Conservation (phyloP, 2,329 filamentous ascomycete genomes). For the Diplodia seriata region DNA sequence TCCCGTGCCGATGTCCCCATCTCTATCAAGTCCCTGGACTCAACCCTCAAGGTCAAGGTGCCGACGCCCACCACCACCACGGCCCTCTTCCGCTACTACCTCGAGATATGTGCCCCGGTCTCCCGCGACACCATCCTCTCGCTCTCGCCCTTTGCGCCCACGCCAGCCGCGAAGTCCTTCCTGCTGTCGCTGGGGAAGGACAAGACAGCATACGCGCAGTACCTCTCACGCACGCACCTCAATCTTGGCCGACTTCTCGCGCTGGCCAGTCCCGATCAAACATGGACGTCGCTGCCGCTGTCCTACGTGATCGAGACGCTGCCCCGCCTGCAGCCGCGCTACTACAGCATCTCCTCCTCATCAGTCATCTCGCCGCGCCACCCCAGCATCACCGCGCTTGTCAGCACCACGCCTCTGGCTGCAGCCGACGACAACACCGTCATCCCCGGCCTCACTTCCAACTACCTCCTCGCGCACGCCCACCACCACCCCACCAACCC, state of each 20-base stretch:
- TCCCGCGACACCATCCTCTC: constrained; percentile 49
- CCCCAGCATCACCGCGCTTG: constrained; percentile 50
- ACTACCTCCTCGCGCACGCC: constrained; percentile 47
- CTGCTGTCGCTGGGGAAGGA: constrained; percentile 44
- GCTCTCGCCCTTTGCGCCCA: constrained; percentile 52
- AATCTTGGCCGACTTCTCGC: constrained; percentile 50
- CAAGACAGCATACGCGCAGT: constrained; percentile 45
- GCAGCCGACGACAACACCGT: constrained; percentile 23
- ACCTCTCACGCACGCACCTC: constrained; percentile 44
- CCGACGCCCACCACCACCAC: constrained; percentile 51
- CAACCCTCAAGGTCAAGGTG: constrained; percentile 44
- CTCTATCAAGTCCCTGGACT: constrained; percentile 41
- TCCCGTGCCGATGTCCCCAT: constrained; percentile 37
- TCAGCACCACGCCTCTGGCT: constrained; percentile 44
- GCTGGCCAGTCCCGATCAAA: constrained; percentile 36
- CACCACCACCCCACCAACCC: constrained; percentile 33
- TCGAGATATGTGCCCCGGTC: constrained; percentile 55
- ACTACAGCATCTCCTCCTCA: constrained; percentile 48
- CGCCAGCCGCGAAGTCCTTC: constrained; percentile 40
- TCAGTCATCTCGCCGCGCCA: constrained; percentile 48
- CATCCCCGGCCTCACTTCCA: constrained; percentile 50
- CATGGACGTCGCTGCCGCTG: constrained; percentile 46
- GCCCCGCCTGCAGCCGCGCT: constrained; percentile 40
- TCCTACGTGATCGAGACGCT: constrained; percentile 44
- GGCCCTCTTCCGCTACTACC: constrained; percentile 53